These are phyloP conservation scores for Westerdykella aurantiaca DNA, from an alignment of 2,329 filamentous ascomycete species.

Conservation along the genomic window DNA sequence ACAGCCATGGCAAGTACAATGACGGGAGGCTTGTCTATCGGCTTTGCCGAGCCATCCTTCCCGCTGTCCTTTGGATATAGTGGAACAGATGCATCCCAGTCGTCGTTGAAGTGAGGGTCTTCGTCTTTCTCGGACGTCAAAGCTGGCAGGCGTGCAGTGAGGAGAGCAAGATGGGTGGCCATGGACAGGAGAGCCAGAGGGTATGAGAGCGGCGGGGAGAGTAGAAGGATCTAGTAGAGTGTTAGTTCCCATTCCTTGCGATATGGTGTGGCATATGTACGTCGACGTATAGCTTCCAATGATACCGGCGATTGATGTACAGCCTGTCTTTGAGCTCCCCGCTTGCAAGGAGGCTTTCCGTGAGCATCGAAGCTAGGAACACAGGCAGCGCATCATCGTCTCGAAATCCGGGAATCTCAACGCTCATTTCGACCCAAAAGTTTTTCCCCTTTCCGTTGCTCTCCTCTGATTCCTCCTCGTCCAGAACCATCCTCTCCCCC, in stretches of 20 bases:
- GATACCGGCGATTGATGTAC: slow-evolving; percentile 84
- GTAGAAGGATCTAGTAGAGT: slow-evolving; percentile 67
- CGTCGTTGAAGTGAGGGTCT: slow-evolving; percentile 95
- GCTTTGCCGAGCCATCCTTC: slow-evolving; percentile 21
- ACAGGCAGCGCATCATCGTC: slow-evolving; percentile 89
- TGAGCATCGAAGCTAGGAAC: slow-evolving; percentile 81
- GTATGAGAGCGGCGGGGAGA: slow-evolving; percentile 89
- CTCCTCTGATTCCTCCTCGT: slow-evolving; percentile 23
- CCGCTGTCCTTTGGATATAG: slow-evolving; percentile 58
- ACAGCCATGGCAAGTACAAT: slow-evolving; percentile 87
- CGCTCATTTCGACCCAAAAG: slow-evolving; percentile 79
- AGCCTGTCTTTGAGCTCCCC: slow-evolving; percentile 62
- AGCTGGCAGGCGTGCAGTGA: slow-evolving; percentile 76
- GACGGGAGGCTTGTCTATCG: slow-evolving; percentile 62
- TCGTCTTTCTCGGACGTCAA: slow-evolving; percentile 88
- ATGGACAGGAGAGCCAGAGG: slow-evolving; percentile 88
- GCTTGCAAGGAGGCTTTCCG: slow-evolving; percentile 74
- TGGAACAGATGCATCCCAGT: slow-evolving; percentile 79
- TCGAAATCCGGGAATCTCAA: slow-evolving; percentile 84
- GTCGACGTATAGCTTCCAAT: slow-evolving; percentile 95
- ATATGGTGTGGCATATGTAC: slow-evolving; percentile 49
- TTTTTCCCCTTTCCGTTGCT: slow-evolving; percentile 47
- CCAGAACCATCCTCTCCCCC: slow-evolving; percentile 39
- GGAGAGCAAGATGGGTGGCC: slow-evolving; percentile 86
- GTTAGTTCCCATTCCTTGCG: slow-evolving; percentile 3